Base-by-base conservation (phyloP, 2,329 filamentous ascomycete species). In the Colletotrichum phormii region DNA sequence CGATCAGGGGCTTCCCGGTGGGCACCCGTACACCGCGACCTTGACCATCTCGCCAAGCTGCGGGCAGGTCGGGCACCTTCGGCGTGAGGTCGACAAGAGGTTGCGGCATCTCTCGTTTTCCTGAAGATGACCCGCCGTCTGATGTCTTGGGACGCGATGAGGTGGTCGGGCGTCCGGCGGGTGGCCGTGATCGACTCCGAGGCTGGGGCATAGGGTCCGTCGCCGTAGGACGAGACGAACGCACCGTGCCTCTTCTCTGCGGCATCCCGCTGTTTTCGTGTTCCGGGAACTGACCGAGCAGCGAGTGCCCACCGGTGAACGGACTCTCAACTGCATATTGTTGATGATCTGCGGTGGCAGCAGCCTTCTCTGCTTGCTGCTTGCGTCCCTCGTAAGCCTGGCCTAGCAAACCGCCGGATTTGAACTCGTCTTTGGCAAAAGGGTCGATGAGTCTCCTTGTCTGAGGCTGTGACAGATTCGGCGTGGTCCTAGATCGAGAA, bases 51-150 rank as follows among this genome's bases (percentile, higher is more conserved):
- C 84, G 85, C 65, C 84, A 81, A 77, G 87, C 87, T 79, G 92
- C 86, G 22, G 91, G 91, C 7, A 91, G 87, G 74, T 93, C 91
- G 62, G 88, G 86, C 77, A 92, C 93, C 61, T 86, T 85, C 0
- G 91, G 90, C 0, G 90, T 91, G 53, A 95, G 86, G 77, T 94
- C 93, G 35, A 95, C 82, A 6, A 95, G 85, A 1, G 93, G 92
- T 74, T 90, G 90, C 3, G 86, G 86, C 76, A 78, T 80, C 12
- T 81, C 68, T 24, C 75, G 77, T 60, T 78, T 76, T 65, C 81
- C 77, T 64, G 78, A 46, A 42, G 72, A 71, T 5, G 74, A 71
- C 18, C 65, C 70, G 5, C 71, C 68, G 51, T 75, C 75, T 12
- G 75, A 76, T 15, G 74, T 68, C 31, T 61, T 54, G 51, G 74